phyloP scores from a whole-genome alignment of 257 asterid species.

The Lavandula angustifolia region DNA sequence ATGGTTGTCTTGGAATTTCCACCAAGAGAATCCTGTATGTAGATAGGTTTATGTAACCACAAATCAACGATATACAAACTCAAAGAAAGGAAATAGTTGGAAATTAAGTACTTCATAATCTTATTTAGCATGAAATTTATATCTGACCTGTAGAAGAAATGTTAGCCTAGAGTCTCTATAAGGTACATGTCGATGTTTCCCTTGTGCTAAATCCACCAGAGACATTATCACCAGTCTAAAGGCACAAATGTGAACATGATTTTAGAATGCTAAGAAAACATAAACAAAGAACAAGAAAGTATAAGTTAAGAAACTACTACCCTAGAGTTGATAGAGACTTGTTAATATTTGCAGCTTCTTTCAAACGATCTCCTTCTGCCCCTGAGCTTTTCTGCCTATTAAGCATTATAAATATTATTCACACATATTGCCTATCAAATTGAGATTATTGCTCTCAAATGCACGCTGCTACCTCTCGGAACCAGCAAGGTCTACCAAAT shows the following conservation, averaged over 20 bases:
- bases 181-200: constrained; percentile 81
- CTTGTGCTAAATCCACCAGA: constrained; percentile 82
- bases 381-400: constrained; percentile 87
- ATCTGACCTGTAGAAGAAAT: constrained; percentile 86
- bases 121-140: constrained; percentile 2
- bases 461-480: constrained; percentile 70
- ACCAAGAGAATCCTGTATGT: constrained; percentile 85
- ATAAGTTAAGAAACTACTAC: constrained; percentile 43
- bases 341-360: constrained; percentile 89
- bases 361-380: constrained; percentile 86
- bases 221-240: constrained; percentile 82
- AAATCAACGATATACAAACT: constrained; percentile 23
- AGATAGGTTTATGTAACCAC: constrained; percentile 26
- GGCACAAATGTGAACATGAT: constrained; percentile 29
- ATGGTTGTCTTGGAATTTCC: constrained; percentile 87
- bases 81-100: constrained; percentile 21
- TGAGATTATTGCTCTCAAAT: constrained; percentile 20
- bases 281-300: constrained; percentile 16
- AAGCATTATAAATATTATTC: constrained; percentile 28
- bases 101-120: constrained; percentile 22
- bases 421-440: constrained; percentile 18
- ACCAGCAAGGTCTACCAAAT: constrained; percentile 89
- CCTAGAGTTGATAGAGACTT: constrained; percentile 88
- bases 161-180: constrained; percentile 89
- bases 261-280: background rate